Conservation (phyloP, 495 filamentous ascomycete genomes). For the Pyrenula massariospora region DNA sequence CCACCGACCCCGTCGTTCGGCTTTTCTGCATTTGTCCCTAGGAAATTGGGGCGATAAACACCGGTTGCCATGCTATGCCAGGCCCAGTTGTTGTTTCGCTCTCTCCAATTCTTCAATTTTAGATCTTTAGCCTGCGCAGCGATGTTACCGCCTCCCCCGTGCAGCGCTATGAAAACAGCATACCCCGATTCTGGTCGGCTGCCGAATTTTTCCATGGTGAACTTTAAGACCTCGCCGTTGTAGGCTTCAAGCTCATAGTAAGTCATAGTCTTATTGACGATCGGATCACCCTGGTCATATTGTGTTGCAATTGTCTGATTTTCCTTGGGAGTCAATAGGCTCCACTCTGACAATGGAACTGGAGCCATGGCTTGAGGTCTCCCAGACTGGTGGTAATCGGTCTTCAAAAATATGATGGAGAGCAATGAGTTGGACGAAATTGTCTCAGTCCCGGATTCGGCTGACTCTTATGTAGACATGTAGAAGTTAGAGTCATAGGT, state of each 20-base stretch:
- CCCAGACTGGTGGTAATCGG: not conserved
- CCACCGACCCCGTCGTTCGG: not conserved
- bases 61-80: not conserved
- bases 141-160: not conserved
- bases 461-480: no score
- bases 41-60: not conserved
- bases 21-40: not conserved
- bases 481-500: no score
- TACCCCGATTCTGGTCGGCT: not conserved
- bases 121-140: not conserved
- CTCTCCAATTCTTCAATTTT: not conserved
- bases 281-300: not conserved
- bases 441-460: no score
- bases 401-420: not conserved
- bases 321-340: not conserved
- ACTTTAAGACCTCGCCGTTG: not conserved
- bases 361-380: not conserved
- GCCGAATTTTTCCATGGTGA: not conserved
- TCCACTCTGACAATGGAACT: not conserved
- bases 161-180: not conserved
- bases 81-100: not conserved
- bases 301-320: not conserved
- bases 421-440: no score
- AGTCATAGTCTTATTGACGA: no score
- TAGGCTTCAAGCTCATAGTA: not conserved